Base-by-base conservation (phyloP, 2,329 filamentous ascomycete genomes). In the Curvularia sp. region DNA sequence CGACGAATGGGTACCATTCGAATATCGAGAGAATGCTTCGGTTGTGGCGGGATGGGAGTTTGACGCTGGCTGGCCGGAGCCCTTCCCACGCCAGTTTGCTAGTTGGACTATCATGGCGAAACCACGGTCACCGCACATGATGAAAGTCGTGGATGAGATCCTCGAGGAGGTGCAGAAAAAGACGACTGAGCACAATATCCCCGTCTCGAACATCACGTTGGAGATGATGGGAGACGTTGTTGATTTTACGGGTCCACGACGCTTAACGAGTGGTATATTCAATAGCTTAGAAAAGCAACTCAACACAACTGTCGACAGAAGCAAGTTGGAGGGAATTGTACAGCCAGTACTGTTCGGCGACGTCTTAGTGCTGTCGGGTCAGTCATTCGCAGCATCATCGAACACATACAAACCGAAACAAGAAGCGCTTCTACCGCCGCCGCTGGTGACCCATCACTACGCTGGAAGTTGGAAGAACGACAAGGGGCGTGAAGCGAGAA, bases 21-120 rank as follows among this genome's bases (percentile, higher is more conserved):
- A 77, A 43, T 74, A 77, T 41, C 66, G 67, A 5, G 58, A 67
- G 1, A 60, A 68, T 1, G 66, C 75, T 1, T 62, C 66, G 5
- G 55, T 79, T 4, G 73, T 80, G 1, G 71, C 80, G 5, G 79
- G 79, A 1, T 68, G 78, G 52, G 79, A 80, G 47, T 75, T 77
- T 30, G 77, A 80, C 51, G 23, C 57, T 18, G 68, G 69, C 6
- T 68, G 65, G 55, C 48, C 53, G 18, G 52, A 60, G 21, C 39
- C 50, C 2, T 68, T 61, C 30, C 36, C 59, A 10, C 53, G 67
- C 23, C 65, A 74, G 52, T 75, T 77, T 55, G 63, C 68, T 5
- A 69, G 53, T 47, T 76, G 72, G 73, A 72, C 65, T 12, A 72
- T 76, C 15, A 66, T 77, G 64, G 62, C 71, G 1, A 66, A 65